Base-by-base conservation (phyloP, 2,329 filamentous ascomycete genomes). In the Dendrostoma leiphaemia region DNA sequence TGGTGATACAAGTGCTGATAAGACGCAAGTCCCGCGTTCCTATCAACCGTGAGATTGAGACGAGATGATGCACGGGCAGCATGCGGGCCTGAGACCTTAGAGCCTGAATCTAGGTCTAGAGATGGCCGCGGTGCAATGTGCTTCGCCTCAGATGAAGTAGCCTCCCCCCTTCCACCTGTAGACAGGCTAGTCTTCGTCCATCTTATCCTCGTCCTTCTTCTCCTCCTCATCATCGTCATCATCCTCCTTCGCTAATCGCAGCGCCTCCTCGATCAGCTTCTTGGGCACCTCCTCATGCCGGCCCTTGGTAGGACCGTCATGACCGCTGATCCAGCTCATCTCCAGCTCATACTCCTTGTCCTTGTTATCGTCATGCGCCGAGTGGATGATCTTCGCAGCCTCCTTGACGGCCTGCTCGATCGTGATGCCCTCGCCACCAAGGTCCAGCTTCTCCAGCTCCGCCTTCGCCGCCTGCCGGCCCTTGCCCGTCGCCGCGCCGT, bases 301-400 rank as follows among this genome's bases (percentile, higher is more conserved):
- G 60, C 94, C 94, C 77, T 95, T 93, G 59, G 92, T 97, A 32
- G 92, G 91, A 5, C 92, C 93, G 61, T 89, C 84, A 45, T 85
- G 74, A 50, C 82, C 84, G 73, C 91, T 97, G 71, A 97, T 90
- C 94, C 94, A 99, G 56, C 90, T 96, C 91, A 99, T 95, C 79
- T 99, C 94, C 57, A 99, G 80, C 84, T 99, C 94, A 67, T 97
- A 99, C 62, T 97, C 94, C 81, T 99, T 99, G 76, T 97, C 94
- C 79, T 97, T 97, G 81, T 93, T 97, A 73, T 99, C 94, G 72
- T 97, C 94, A 70, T 99, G 94, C 46, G 93, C 92, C 57, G 96
- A 85, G 71, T 97, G 95, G 74, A 99, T 97, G 74, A 99, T 99
- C 59, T 91, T 81, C 53, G 94, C 94, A 31, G 94, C 94, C 79